Percentiles rank a stretch among this genome's conserved stretches.
Conservation (phyloP, 768 basidiomycete genomes). For the Tylopilus sp. region DNA sequence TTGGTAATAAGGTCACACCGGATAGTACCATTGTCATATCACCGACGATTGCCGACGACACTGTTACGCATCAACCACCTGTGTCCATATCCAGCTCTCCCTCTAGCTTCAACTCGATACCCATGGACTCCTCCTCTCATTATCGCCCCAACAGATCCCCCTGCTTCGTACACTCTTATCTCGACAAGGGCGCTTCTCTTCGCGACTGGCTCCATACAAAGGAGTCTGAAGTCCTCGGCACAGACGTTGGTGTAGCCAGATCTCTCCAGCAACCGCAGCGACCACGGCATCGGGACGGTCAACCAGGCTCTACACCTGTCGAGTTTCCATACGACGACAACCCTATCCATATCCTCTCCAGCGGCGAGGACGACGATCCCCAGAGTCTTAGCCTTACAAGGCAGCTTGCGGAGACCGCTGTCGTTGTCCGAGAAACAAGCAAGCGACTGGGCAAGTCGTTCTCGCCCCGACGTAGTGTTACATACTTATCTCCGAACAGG, state of each 20-base stretch:
- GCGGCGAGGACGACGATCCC: constrained; percentile 58
- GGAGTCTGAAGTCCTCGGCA: constrained; percentile 22
- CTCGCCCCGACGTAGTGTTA: not conserved
- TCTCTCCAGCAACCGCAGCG: constrained; percentile 37
- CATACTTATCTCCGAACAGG: constrained; percentile 46
- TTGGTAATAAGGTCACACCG: constrained; percentile 17
- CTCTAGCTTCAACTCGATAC: constrained; percentile 25
- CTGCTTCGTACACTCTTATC: constrained; percentile 90
- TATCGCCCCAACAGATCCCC: constrained; percentile 52
- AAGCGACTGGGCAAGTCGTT: constrained; percentile 81
- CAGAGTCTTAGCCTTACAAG: constrained; percentile 78
- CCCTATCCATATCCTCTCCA: constrained; percentile 15
- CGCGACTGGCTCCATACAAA: constrained; percentile 65
- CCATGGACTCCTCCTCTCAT: constrained; percentile 24
- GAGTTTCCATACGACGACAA: constrained; percentile 18
- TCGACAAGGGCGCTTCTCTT: constrained; percentile 77
- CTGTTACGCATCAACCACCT: constrained; percentile 19
- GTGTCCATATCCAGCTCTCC: constrained; percentile 27
- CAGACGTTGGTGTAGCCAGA: constrained; percentile 48
- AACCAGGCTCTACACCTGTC: constrained; percentile 7
- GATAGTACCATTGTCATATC: constrained; percentile 9
- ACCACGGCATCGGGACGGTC: constrained; percentile 6
- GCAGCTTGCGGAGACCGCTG: constrained; percentile 94
- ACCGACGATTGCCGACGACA: constrained; percentile 21
- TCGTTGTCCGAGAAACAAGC: constrained; percentile 97